phyloP scores from a whole-genome alignment of 2,329 filamentous ascomycete species.

The Alternaria brassicae region DNA sequence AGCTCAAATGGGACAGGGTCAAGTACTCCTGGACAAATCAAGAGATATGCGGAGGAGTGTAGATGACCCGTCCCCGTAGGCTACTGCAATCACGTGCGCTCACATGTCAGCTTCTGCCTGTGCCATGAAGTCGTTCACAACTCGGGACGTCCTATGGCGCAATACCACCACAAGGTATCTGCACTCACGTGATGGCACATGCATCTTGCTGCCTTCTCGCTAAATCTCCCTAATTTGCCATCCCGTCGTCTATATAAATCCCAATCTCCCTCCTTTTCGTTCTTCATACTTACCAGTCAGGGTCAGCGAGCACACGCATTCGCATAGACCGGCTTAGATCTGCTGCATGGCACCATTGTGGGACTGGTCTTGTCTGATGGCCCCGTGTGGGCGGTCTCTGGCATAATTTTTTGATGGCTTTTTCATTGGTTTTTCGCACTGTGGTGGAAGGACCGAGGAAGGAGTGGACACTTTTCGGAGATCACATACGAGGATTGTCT shows the following conservation, averaged over 20 bases:
- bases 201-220: background rate
- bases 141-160: background rate
- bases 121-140: background rate
- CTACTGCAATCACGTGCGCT: conserved; percentile 1
- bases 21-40: background rate
- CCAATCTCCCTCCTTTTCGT: background rate
- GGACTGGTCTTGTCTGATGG: conserved; percentile 15
- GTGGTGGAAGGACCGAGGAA: conserved; percentile 4
- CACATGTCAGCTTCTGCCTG: conserved; percentile 10
- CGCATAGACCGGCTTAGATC: conserved; percentile 11
- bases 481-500: background rate
- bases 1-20: background rate
- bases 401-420: conserved; percentile 19
- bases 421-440: conserved; percentile 4
- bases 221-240: background rate
- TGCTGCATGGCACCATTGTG: conserved; percentile 15
- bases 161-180: background rate
- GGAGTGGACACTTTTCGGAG: background rate
- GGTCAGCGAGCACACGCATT: conserved; percentile 17
- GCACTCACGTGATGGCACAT: background rate
- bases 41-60: background rate
- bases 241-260: conserved; percentile 1
- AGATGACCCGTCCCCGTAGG: background rate
- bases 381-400: conserved; percentile 11
- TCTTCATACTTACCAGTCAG: conserved; percentile 15